These are phyloP conservation scores for Sporothrix dimorphospora DNA, from an alignment of 2,329 filamentous ascomycete genomes.

Conservation along the genomic window DNA sequence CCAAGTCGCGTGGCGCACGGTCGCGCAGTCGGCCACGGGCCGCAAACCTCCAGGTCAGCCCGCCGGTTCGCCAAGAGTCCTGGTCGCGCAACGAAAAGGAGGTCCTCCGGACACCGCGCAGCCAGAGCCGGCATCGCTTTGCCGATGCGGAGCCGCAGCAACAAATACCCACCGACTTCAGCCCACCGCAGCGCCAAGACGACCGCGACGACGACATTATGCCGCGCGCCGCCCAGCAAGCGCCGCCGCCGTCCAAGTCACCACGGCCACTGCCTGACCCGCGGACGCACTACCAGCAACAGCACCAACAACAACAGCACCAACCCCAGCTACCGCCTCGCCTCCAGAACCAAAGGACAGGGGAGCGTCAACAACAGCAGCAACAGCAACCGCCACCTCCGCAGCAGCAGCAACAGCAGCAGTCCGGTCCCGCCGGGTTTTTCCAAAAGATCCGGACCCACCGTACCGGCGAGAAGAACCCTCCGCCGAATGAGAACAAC, in stretches of 20 bases:
- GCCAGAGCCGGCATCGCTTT: constrained; percentile 43
- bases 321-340: constrained; percentile 27
- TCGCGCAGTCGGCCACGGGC: constrained; percentile 30
- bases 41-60: constrained; percentile 32
- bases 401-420: constrained; percentile 19
- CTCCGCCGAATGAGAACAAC: constrained; percentile 28
- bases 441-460: constrained; percentile 40
- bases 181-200: not conserved
- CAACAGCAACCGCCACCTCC: constrained; percentile 21
- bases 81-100: constrained; percentile 68
- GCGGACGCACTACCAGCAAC: constrained; percentile 21
- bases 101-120: constrained; percentile 60
- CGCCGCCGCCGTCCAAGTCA: constrained; percentile 39
- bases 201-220: constrained; percentile 23
- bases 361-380: constrained; percentile 23
- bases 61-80: constrained; percentile 61
- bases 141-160: constrained; percentile 30
- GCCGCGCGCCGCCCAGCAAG: constrained; percentile 24
- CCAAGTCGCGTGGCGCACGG: constrained; percentile 32
- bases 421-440: not conserved
- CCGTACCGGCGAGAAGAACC: constrained; percentile 39
- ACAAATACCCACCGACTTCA: not conserved
- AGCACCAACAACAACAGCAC: constrained; percentile 24
- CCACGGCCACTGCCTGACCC: constrained; percentile 50
- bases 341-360: constrained; percentile 6